Base-by-base conservation (phyloP, 805 yeast species). In the Zygosaccharomyces rouxii region DNA sequence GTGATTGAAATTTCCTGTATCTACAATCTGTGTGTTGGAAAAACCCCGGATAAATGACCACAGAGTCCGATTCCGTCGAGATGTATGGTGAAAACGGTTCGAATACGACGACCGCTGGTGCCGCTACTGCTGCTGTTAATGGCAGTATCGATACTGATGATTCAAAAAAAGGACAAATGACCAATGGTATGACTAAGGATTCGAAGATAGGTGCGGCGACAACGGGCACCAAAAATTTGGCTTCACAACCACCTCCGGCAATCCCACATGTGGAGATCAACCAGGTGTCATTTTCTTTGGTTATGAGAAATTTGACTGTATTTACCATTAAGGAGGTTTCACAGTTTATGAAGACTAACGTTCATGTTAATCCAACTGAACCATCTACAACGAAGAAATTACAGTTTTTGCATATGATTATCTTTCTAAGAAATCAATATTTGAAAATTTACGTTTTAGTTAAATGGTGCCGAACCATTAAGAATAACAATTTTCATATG, bases 371-470 rank as follows among this genome's bases (percentile, higher is more conserved):
- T 18, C 50, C 46, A 10, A 51, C 57, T 6, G 58, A 62, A 22
- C 50, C 59, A 10, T 46, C 57, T 53, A 71, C 76, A 18, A 69
- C 71, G 4, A 81, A 86, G 54, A 92, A 92, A 70, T 78, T 80
- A 52, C 74, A 75, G 44, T 78, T 94, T 46, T 68, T 94, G 35
- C 80, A 83, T 29, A 68, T 85, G 48, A 72, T 94, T 19, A 84
- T 92, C 2, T 72, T 74, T 30, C 69, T 90, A 26, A 77, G 98
- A 49, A 89, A 88, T 60, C 94, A 90, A 58, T 89, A 84, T 61
- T 79, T 90, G 51, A 82, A 92, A 64, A 65, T 90, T 2, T 89
- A 88, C 57, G 96, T 95, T 2, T 69, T 94, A 35, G 79, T 85
- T 45, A 90, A 92, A 67, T 94, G 99, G 99, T 68, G 74, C 16